Evolutionary conservation across 176 grass and related monocot genomes (phyloP).

Genomic region (Rhynchospora pubera): DNA sequence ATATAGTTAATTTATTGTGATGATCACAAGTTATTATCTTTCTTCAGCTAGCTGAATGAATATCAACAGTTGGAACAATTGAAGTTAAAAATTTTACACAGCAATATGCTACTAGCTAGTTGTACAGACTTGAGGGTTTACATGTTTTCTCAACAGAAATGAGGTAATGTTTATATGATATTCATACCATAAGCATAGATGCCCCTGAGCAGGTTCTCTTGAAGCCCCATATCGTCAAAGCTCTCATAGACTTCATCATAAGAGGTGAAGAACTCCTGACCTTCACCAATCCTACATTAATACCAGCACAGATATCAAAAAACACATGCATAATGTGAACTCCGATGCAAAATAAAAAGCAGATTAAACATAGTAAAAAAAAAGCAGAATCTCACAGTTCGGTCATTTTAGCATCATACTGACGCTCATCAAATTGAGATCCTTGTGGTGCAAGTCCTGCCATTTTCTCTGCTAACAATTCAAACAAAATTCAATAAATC

Average conservation of each 20-base stretch:
- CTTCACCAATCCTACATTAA: conserved; percentile 45
- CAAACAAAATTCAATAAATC: not conserved
- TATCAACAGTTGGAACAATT: not conserved
- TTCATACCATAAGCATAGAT: conserved; percentile 83
- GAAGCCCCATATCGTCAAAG: conserved; percentile 94
- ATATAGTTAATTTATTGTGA: not conserved
- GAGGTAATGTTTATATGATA: not conserved
- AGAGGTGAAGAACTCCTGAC: conserved; percentile 72
- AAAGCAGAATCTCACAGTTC: conserved; percentile 28
- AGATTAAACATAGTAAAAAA: too few species aligned
- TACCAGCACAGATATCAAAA: not conserved
- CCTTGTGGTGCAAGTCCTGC: conserved; percentile 69
- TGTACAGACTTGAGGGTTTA: not conserved
- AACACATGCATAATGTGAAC: not conserved
- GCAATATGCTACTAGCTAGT: not conserved
- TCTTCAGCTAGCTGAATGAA: not conserved
- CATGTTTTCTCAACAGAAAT: not conserved
- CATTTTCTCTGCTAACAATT: conserved; percentile 31
- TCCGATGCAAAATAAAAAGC: not conserved
- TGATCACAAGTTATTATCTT: not conserved
- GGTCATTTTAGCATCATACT: conserved; percentile 83
- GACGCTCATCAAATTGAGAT: conserved; percentile 69
- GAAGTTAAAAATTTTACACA: not conserved
- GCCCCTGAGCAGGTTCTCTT: conserved; percentile 86
- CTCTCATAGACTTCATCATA: conserved; percentile 84